Evolutionary conservation across 768 basidiomycete genomes (phyloP).

Genomic region (Agrocybe praecox): DNA sequence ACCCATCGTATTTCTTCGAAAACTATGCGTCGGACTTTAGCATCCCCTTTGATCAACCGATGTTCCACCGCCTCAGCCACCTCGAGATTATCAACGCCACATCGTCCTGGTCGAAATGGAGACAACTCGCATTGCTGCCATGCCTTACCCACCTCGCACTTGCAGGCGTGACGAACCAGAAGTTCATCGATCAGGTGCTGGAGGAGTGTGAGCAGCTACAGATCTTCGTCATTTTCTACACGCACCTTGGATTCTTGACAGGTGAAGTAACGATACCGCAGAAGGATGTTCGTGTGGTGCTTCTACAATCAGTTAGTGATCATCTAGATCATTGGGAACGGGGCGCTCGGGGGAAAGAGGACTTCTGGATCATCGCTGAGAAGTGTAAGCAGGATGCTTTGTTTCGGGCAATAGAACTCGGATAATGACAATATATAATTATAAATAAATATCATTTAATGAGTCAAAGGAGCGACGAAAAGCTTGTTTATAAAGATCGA

Average conservation of each 20-base stretch:
- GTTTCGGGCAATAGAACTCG: background rate
- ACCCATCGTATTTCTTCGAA: conserved; percentile 16
- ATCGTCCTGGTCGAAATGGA: conserved; percentile 17
- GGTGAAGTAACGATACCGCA: conserved; percentile 5
- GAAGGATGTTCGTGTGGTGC: conserved; percentile 15
- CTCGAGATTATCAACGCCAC: conserved; percentile 20
- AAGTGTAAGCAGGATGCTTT: conserved; percentile 2
- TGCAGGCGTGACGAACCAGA: conserved; percentile 11
- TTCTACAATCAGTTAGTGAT: conserved; percentile 13
- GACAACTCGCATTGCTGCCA: conserved; percentile 13
- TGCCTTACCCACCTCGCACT: conserved; percentile 19
- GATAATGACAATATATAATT: background rate
- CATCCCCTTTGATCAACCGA: conserved; percentile 10
- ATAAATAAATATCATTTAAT: background rate
- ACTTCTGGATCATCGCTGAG: conserved; percentile 21
- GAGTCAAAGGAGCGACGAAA: background rate
- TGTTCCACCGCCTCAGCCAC: conserved; percentile 17
- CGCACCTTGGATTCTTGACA: background rate
- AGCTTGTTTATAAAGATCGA: background rate
- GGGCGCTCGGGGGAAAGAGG: conserved; percentile 16
- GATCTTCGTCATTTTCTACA: conserved; percentile 15
- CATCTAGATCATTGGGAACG: conserved; percentile 21
- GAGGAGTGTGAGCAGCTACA: conserved; percentile 10
- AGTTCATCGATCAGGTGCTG: conserved; percentile 12
- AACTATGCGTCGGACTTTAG: conserved; percentile 8